Evolutionary conservation across 768 basidiomycete genomes (phyloP), one percentile per base, ranked within the genome.

Genomic region (Favolaschia claudopus): DNA sequence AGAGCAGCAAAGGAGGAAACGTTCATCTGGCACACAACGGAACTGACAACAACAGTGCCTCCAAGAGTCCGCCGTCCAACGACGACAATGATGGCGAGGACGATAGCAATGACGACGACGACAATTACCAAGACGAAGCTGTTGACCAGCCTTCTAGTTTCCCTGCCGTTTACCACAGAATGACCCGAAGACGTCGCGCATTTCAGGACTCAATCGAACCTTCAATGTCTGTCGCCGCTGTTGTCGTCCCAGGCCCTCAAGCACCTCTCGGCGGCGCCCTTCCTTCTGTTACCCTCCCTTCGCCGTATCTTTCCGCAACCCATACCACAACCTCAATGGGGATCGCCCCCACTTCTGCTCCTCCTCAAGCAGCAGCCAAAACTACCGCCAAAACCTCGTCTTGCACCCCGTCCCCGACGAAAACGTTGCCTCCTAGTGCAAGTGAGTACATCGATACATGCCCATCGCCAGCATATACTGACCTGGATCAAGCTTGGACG

Each of bases 391-490:
- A 74, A 66, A 67, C 58, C 12, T 63, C 66, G 13, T 70, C 73
- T 55, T 85, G 84, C 63, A 81, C 79, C 2, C 80, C 83, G 19
- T 83, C 82, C 34, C 82, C 83, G 2, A 81, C 83, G 2, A 79
- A 70, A 38, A 67, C 71, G 24, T 55, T 85, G 57, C 72, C 81
- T 27, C 80, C 84, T 12, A 82, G 79, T 64, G 82, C 85, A 4
- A 85, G 84, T 84, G 69, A 55, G 81, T 76, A 24, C 27, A 44
- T 4, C 17, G 15, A 25, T 27, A 19, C 32, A 6, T 5, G 19
- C 31, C 7, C 46, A 19, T 33, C 10, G 14, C 42, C 36, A n/a
- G n/a, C n/a, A 43, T 24, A 31, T 32, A 25, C 58, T 61, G 10
- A 60, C 44, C 20, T 48, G 33, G 28, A 12, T 32, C 27, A 39